These are phyloP conservation scores for Auxenochlorella protothecoides DNA, from an alignment of 139 green algal species.

Conservation along the genomic window DNA sequence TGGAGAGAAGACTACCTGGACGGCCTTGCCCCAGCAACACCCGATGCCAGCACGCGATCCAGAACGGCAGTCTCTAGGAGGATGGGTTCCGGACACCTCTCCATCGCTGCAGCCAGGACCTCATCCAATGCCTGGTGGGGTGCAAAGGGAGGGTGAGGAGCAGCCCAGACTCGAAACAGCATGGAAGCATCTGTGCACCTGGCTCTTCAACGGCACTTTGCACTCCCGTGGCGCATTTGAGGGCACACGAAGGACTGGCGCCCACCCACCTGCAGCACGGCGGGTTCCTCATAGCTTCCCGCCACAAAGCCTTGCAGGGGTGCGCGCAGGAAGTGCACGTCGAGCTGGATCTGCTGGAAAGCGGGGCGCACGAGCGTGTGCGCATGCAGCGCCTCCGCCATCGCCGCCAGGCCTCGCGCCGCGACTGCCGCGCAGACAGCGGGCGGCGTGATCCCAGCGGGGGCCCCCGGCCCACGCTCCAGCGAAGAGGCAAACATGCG, in stretches of 20 bases:
- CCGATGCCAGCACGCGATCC: conserved; percentile 46
- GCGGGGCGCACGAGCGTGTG: conserved; percentile 38
- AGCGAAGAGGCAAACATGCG: not conserved
- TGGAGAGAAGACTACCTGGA: no score
- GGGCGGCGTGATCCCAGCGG: conserved; percentile 6
- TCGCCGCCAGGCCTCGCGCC: conserved; percentile 41
- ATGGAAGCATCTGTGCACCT: no score
- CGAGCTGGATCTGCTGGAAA: conserved; percentile 78
- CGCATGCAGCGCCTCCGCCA: conserved; percentile 55
- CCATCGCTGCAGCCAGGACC: conserved; percentile 56
- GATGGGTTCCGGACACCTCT: conserved; percentile 53
- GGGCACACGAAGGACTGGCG: no score
- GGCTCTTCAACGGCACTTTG: no score
- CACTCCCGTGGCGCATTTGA: no score
- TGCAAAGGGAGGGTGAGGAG: no score
- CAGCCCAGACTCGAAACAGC: no score
- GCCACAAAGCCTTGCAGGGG: conserved; percentile 37
- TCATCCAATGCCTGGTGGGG: conserved; percentile 33
- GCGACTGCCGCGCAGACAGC: conserved; percentile 23
- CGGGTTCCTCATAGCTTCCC: conserved; percentile 16
- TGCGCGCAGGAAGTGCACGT: conserved; percentile 56
- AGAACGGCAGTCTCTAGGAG: conserved; percentile 60
- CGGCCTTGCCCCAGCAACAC: not conserved
- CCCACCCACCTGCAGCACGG: conserved; percentile 37
- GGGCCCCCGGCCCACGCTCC: conserved; percentile 2